Evolutionary conservation across 345 rosid genomes (phyloP).

Genomic region (Kandelia obovata): DNA sequence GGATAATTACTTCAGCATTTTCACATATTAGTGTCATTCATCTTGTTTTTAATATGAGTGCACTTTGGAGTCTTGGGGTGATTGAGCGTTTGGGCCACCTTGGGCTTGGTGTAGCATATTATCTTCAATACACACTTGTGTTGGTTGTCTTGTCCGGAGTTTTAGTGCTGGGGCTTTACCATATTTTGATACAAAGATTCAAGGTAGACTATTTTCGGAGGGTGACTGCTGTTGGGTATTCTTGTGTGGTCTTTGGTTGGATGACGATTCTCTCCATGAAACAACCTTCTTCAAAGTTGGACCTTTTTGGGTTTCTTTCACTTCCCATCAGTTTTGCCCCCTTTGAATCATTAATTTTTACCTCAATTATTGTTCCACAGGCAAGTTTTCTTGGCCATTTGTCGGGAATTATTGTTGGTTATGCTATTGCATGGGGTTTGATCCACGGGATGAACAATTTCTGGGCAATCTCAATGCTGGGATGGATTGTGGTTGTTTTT

Average conservation of each 20-base stretch:
- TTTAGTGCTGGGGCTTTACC: conserved; percentile 75
- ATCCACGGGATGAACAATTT: conserved; percentile 92
- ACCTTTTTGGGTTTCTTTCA: conserved; percentile 84
- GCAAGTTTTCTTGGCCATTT: conserved; percentile 97
- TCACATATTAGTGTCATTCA: conserved; percentile 90
- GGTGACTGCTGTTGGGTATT: conserved; percentile 95
- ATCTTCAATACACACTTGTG: conserved; percentile 86
- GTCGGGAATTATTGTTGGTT: conserved; percentile 85
- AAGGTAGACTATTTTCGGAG: conserved; percentile 82
- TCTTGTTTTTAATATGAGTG: conserved; percentile 96
- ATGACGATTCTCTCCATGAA: conserved; percentile 93
- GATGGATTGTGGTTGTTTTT: conserved; percentile 70
- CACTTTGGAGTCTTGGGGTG: conserved; percentile 94
- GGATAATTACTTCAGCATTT: conserved; percentile 91
- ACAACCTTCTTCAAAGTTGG: conserved; percentile 90
- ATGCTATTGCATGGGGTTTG: conserved; percentile 91
- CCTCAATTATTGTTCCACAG: conserved; percentile 96
- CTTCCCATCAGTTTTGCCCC: conserved; percentile 98
- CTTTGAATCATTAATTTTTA: conserved; percentile 86
- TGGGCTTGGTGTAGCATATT: conserved; percentile 78
- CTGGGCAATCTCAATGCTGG: conserved; percentile 89
- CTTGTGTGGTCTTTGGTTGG: conserved; percentile 99
- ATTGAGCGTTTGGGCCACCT: conserved; percentile 66
- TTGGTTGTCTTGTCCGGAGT: conserved; percentile 69
- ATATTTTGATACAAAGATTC: conserved; percentile 64